Evolutionary conservation across 371 early-diverging fungal genomes (phyloP).

Genomic region (Mucor saturninus): DNA sequence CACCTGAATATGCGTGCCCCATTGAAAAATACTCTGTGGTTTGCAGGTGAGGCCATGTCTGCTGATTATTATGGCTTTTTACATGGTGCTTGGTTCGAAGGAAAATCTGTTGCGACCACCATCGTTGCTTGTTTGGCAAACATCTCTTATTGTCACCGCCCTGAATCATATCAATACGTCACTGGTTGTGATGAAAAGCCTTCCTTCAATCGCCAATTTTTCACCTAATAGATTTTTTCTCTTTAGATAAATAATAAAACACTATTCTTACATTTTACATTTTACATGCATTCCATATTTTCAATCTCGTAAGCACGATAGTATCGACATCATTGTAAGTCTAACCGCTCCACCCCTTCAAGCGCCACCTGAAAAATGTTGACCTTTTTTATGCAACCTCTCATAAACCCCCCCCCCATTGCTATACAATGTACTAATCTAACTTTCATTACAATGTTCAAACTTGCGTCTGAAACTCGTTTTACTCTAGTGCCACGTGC

Average conservation of each 20-base stretch:
- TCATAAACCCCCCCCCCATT: too few relatives aligned
- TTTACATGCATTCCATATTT: too few relatives aligned
- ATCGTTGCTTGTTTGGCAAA: conserved; percentile 31
- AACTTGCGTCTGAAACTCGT: too few relatives aligned
- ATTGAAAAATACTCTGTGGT: conserved; percentile 42
- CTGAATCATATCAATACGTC: conserved; percentile 27
- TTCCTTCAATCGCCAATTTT: conserved; percentile 18
- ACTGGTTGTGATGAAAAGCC: conserved; percentile 35
- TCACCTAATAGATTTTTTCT: background rate
- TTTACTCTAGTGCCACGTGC: too few relatives aligned
- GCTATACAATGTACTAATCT: too few relatives aligned
- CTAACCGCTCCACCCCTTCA: too few relatives aligned
- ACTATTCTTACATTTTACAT: too few relatives aligned
- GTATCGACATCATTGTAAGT: too few relatives aligned
- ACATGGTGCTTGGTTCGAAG: conserved; percentile 55
- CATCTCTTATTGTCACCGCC: conserved; percentile 19
- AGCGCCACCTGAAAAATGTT: too few relatives aligned
- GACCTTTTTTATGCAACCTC: too few relatives aligned
- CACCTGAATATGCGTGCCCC: conserved; percentile 50
- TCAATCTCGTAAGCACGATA: too few relatives aligned
- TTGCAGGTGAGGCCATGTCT: conserved; percentile 53
- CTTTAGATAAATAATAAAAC: background rate
- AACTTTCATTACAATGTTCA: too few relatives aligned
- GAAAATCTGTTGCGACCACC: conserved; percentile 27
- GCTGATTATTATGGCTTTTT: conserved; percentile 48